Evolutionary conservation across 768 basidiomycete genomes (phyloP), one percentile per base, ranked within the genome.

Genomic region (Pulveroboletus ravenelii): DNA sequence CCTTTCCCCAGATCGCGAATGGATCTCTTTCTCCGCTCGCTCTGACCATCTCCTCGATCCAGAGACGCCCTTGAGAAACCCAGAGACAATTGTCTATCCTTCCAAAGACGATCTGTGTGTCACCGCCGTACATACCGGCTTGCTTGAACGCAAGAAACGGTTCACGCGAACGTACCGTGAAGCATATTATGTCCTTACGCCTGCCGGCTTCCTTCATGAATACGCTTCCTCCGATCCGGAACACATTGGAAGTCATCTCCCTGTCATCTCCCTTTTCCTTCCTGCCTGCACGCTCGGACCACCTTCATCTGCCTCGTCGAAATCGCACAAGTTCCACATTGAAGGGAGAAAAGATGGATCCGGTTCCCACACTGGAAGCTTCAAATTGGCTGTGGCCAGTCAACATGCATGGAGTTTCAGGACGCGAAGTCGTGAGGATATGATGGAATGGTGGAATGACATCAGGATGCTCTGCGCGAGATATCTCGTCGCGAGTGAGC

Each of bases 361-460:
- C 6, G 91, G 62, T 3, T 77, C 76, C 1, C 81, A 82, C 58
- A 70, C 74, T 0, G 83, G 84, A n/a, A 74, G 77, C 62, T 83
- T 60, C 62, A 78, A 53, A 61, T 62, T 44, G 55, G 79, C 56
- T 48, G 51, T 52, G 30, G 64, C 57, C 23, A 65, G 75, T 20
- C 73, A 80, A 47, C 78, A 82, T 60, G 90, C 90, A 27, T 98
- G 89, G 84, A 89, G 84, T 43, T 98, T 99, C 78, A 79, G 93
- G 32, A 80, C 89, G 41, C 74, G 95, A 52, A 87, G 84, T 51
- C 82, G 88, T 57, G 95, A 98, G 55, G 95, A 97, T 59, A 93
- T 97, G 92, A 92, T 97, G 92, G 96, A 99, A 72, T 96, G 96
- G 91, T 99, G 96, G 96, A 98, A 98, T 64, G 96, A 98, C 64